Percentiles rank a stretch among this genome's conserved stretches.
phyloP scores from a whole-genome alignment of 257 asterid species.

The Osmanthus fragrans region DNA sequence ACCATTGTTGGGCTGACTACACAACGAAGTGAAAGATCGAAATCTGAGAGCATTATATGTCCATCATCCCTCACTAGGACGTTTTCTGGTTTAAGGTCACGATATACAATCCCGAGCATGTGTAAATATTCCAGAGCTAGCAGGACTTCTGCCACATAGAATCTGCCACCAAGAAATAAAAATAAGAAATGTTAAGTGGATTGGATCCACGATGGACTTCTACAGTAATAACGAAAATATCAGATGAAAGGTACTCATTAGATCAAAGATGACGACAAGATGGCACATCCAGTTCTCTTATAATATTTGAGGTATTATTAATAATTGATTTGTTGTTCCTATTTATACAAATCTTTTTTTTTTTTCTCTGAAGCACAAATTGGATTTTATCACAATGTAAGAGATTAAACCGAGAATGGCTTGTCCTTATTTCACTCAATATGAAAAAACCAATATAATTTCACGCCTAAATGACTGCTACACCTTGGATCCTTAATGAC shows the following conservation, averaged over 20 bases:
- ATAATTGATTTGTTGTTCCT: background rate
- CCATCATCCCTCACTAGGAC: conserved; percentile 44
- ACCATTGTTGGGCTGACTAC: conserved; percentile 36
- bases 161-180: conserved; percentile 26
- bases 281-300: background rate
- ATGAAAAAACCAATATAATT: background rate
- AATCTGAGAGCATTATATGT: conserved; percentile 43
- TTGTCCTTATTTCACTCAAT: background rate
- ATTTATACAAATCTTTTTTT: background rate
- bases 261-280: background rate
- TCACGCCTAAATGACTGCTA: background rate
- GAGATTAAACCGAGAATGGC: background rate
- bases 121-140: conserved; percentile 40
- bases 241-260: background rate
- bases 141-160: conserved; percentile 43
- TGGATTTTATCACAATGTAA: background rate
- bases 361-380: background rate
- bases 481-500: background rate
- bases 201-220: background rate
- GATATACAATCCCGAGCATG: conserved; percentile 43
- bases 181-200: background rate
- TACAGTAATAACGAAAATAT: background rate
- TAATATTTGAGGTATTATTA: too few species aligned
- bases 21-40: conserved; percentile 45
- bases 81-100: conserved; percentile 44